These are phyloP conservation scores for Silene conica DNA, from an alignment of 148 eudicot species.

Conservation along the genomic window DNA sequence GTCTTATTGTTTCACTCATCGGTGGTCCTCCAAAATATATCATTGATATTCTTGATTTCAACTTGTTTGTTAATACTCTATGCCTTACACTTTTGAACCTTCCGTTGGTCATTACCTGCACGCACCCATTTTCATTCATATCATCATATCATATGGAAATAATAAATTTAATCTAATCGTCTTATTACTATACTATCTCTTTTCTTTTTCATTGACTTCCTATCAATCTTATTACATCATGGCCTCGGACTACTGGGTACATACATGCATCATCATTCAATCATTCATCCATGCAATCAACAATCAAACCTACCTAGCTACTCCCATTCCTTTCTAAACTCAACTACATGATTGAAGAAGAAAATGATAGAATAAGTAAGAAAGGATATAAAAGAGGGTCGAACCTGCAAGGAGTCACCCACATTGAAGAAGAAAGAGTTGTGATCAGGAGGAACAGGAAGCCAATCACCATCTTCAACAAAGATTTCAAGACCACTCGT, in stretches of 20 bases:
- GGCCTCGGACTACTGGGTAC: no score
- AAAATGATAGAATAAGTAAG: no score
- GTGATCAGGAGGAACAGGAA: slow-evolving; percentile 56
- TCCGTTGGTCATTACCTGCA: slow-evolving; percentile 79
- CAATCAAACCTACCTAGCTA: no score
- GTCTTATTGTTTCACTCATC: slow-evolving; percentile 43
- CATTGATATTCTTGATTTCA: slow-evolving; percentile 67
- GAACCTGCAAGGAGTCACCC: slow-evolving; percentile 71
- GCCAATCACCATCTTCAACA: slow-evolving; percentile 45
- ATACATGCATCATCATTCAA: no score
- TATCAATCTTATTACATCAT: no score
- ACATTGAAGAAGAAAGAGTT: slow-evolving; percentile 54
- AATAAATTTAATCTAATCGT: no score
- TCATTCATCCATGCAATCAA: no score
- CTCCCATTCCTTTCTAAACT: no score
- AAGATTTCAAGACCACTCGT: slow-evolving; percentile 46
- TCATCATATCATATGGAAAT: no score
- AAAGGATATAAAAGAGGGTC: no score
- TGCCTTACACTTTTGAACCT: slow-evolving; percentile 78
- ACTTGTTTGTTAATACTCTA: slow-evolving; percentile 46
- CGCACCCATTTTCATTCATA: slow-evolving; percentile 11
- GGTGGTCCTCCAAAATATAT: slow-evolving; percentile 77
- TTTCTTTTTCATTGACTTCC: not conserved
- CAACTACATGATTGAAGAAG: no score
- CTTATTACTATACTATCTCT: no score